Evolutionary conservation across 2,329 filamentous ascomycete species (phyloP).

Genomic region (Aureobasidium melanogenum): DNA sequence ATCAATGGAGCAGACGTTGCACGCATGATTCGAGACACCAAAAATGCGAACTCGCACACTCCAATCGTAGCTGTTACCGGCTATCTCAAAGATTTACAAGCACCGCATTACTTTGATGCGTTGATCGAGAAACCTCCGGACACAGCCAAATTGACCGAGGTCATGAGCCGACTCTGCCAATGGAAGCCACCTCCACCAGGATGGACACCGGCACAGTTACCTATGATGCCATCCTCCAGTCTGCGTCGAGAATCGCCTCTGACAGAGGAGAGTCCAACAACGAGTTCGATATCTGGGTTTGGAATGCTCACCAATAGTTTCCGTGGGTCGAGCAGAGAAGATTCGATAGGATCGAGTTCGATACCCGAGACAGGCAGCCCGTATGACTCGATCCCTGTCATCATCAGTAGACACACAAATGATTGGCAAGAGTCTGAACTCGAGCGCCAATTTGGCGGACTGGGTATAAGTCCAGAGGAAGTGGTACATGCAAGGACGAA

Average conservation of each 20-base stretch:
- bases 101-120: conserved; percentile 90
- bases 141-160: conserved; percentile 79
- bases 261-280: conserved; percentile 74
- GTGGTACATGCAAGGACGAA: conserved; percentile 21
- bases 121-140: conserved; percentile 96
- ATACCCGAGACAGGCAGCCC: conserved; percentile 80
- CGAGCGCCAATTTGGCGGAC: conserved; percentile 46
- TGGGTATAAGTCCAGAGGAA: conserved; percentile 60
- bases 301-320: conserved; percentile 64
- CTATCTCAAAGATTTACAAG: conserved; percentile 93
- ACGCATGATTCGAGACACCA: conserved; percentile 94
- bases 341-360: conserved; percentile 80
- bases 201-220: conserved; percentile 35
- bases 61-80: conserved; percentile 95
- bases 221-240: conserved; percentile 48
- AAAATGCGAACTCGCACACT: conserved; percentile 87
- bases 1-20: conserved; percentile 94
- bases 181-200: conserved; percentile 75
- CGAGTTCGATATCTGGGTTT: conserved; percentile 60
- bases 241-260: conserved; percentile 56
- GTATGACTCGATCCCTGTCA: conserved; percentile 68
- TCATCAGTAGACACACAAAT: conserved; percentile 63
- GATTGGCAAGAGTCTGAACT: conserved; percentile 63
- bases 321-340: conserved; percentile 69
- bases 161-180: conserved; percentile 77